phyloP scores from a whole-genome alignment of 75 land plant species.

The Sequoia sempervirens region DNA sequence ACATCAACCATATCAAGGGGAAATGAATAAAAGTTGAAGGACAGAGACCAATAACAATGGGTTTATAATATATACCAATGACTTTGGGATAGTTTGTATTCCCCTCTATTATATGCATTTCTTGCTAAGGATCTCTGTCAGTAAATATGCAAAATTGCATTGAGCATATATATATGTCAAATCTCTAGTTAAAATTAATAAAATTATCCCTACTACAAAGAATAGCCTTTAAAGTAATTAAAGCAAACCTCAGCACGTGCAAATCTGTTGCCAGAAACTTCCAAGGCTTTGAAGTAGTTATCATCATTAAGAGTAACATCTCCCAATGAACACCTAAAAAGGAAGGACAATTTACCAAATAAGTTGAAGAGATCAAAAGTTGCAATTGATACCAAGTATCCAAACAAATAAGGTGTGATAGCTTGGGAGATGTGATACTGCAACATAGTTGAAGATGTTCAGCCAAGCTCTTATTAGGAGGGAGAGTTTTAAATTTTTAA shows the following conservation, averaged over 20 bases:
- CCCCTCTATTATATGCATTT: conserved; percentile 80
- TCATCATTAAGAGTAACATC: conserved; percentile 82
- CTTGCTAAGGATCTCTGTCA: conserved; percentile 82
- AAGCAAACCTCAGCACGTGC: conserved; percentile 72
- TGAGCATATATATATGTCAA: background rate
- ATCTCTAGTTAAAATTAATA: background rate
- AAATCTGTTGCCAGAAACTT: conserved; percentile 77
- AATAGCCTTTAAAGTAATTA: background rate
- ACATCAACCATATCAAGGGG: background rate
- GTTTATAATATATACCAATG: conserved; percentile 53
- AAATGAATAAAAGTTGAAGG: background rate
- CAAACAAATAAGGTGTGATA: background rate
- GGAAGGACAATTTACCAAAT: background rate
- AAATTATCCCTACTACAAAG: background rate
- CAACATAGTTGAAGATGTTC: background rate
- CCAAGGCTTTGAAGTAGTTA: conserved; percentile 77
- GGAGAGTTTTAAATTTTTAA: background rate
- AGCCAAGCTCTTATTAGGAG: background rate
- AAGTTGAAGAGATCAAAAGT: background rate
- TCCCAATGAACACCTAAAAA: conserved; percentile 86
- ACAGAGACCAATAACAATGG: background rate
- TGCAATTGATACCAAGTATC: background rate
- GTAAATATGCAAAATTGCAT: conserved; percentile 1
- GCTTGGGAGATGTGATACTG: background rate
- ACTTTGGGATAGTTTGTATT: conserved; percentile 59